Conservation (phyloP, 257 asterid species). For the Solanum okadae region DNA sequence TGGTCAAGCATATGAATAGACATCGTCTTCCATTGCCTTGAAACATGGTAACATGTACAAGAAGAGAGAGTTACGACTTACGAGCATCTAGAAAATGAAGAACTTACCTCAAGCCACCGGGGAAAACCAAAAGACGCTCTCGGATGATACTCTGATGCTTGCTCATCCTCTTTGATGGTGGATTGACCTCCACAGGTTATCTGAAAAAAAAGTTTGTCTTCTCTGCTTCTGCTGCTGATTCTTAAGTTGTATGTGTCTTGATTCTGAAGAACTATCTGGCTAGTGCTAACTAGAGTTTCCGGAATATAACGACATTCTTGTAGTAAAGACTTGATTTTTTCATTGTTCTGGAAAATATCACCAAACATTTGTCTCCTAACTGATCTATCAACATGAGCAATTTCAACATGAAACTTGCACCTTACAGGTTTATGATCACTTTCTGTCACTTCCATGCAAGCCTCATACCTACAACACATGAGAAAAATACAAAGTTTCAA, state of each 20-base stretch:
- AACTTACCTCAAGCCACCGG: conserved; percentile 85
- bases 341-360: conserved; percentile 40
- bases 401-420: conserved; percentile 73
- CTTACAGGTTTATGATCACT: conserved; percentile 97
- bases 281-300: conserved; percentile 44
- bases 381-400: conserved; percentile 82
- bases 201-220: conserved; percentile 49
- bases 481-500: not conserved
- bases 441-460: conserved; percentile 90
- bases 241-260: conserved; percentile 57
- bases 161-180: conserved; percentile 44
- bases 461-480: conserved; percentile 55
- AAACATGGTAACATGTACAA: not conserved
- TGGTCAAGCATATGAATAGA: not conserved
- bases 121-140: conserved; percentile 84
- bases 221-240: conserved; percentile 61
- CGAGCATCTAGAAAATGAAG: not conserved
- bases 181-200: conserved; percentile 77
- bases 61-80: not conserved
- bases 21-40: not conserved
- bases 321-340: conserved; percentile 24
- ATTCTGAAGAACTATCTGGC: conserved; percentile 51
- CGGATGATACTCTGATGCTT: conserved; percentile 43
- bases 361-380: conserved; percentile 75
- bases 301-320: conserved; percentile 62